Percentiles rank a stretch among this genome's conserved stretches.
Evolutionary conservation across 495 filamentous ascomycete genomes (phyloP).

Genomic region (Xylaria intraflava): DNA sequence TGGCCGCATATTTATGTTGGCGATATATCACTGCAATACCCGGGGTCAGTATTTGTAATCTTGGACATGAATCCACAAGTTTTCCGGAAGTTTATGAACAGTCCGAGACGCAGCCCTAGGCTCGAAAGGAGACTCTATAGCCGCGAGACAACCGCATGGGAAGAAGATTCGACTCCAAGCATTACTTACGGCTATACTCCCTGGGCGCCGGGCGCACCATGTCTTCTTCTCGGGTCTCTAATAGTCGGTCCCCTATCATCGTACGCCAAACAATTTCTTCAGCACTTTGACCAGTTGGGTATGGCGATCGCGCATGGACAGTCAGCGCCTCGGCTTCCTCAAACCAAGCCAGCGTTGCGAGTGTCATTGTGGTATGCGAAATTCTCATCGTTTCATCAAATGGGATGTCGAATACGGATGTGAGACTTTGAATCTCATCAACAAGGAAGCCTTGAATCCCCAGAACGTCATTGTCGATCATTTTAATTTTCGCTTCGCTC

Average conservation of each 20-base stretch:
- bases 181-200: neutral
- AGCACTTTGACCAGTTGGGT: neutral
- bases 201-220: conserved; percentile 1
- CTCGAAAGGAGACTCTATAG: neutral
- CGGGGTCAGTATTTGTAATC: neutral
- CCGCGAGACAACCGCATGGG: neutral
- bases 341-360: neutral
- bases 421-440: conserved; percentile 24
- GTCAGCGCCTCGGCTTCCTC: conserved; percentile 3
- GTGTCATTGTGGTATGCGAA: conserved; percentile 5
- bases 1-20: neutral
- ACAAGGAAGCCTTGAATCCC: conserved; percentile 24
- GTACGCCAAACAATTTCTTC: conserved; percentile 13
- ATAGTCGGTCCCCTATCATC: conserved; percentile 12
- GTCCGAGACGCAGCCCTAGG: no score
- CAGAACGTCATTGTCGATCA: conserved; percentile 33
- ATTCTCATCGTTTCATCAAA: conserved; percentile 15
- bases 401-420: conserved; percentile 36
- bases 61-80: neutral
- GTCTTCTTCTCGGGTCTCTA: neutral
- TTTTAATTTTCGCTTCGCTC: neutral
- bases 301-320: neutral
- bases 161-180: neutral
- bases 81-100: no score
- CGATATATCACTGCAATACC: neutral